A percentile compares a stretch with the other conserved stretches of the same genome.
Evolutionary conservation across 148 eudicot genomes (phyloP).

Genomic region (Persicaria maculosa): DNA sequence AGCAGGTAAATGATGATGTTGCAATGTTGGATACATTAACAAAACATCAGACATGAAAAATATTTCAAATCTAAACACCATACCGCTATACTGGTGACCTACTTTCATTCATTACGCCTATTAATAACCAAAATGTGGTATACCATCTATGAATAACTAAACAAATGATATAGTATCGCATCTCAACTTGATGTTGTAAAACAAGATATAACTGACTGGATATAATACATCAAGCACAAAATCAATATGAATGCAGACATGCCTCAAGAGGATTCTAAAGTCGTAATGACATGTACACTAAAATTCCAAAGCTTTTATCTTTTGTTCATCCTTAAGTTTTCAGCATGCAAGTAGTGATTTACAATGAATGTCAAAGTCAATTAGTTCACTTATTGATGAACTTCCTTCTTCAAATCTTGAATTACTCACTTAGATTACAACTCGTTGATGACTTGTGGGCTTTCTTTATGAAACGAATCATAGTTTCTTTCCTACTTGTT

Average conservation of each 20-base stretch:
- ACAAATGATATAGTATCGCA: background rate
- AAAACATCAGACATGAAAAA: background rate
- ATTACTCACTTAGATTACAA: background rate
- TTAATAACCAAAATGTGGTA: background rate
- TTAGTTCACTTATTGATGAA: background rate
- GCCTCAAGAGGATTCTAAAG: background rate
- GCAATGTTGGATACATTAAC: background rate
- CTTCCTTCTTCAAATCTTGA: background rate
- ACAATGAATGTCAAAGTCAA: background rate
- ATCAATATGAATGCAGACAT: background rate
- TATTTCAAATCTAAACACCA: background rate
- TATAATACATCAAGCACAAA: background rate
- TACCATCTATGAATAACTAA: background rate
- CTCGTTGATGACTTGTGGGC: background rate
- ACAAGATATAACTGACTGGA: background rate
- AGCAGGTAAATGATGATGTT: background rate
- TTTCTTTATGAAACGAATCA: too few species aligned
- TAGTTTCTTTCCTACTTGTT: too few species aligned
- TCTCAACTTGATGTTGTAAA: background rate
- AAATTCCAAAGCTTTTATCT: background rate
- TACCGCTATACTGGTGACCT: background rate
- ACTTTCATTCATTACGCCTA: background rate
- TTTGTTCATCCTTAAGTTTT: background rate
- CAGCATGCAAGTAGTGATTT: background rate
- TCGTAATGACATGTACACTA: background rate